These are phyloP conservation scores for Ehretia macrophylla DNA, from an alignment of 257 asterid species.

Conservation along the genomic window DNA sequence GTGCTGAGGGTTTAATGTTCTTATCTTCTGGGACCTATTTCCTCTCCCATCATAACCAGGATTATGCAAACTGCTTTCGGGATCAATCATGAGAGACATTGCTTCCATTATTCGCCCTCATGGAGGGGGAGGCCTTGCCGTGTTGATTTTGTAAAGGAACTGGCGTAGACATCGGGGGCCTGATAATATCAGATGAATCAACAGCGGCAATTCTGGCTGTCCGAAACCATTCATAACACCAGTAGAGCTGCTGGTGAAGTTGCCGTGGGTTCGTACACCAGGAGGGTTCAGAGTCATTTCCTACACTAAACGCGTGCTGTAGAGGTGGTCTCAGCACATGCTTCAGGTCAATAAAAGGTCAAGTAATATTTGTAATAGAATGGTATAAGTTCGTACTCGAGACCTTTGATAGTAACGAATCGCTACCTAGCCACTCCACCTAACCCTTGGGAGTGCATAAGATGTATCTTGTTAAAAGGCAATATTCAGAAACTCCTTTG, in stretches of 20 bases:
- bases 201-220: slow-evolving; percentile 38
- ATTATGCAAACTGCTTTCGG: slow-evolving; percentile 19
- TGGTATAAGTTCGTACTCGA: too few relatives aligned
- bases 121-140: slow-evolving; percentile 56
- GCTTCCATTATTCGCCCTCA: slow-evolving; percentile 72
- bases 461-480: too few relatives aligned
- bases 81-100: slow-evolving; percentile 54
- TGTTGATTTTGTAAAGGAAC: slow-evolving; percentile 51
- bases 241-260: slow-evolving; percentile 39
- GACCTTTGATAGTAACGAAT: too few relatives aligned
- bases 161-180: slow-evolving; percentile 74
- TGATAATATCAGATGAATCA: slow-evolving; percentile 32
- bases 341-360: too few relatives aligned
- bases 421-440: too few relatives aligned
- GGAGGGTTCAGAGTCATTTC: neutral
- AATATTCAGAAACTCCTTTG: too few relatives aligned
- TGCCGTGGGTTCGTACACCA: slow-evolving; percentile 2
- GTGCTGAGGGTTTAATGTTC: slow-evolving; percentile 18
- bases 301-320: too few relatives aligned
- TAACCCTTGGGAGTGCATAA: too few relatives aligned
- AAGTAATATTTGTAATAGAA: too few relatives aligned
- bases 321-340: too few relatives aligned
- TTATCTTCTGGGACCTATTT: neutral
- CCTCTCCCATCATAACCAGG: slow-evolving; percentile 3
- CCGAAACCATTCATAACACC: slow-evolving; percentile 87